Conservation (phyloP, 345 rosid species). For the Carallia pectinifolia region DNA sequence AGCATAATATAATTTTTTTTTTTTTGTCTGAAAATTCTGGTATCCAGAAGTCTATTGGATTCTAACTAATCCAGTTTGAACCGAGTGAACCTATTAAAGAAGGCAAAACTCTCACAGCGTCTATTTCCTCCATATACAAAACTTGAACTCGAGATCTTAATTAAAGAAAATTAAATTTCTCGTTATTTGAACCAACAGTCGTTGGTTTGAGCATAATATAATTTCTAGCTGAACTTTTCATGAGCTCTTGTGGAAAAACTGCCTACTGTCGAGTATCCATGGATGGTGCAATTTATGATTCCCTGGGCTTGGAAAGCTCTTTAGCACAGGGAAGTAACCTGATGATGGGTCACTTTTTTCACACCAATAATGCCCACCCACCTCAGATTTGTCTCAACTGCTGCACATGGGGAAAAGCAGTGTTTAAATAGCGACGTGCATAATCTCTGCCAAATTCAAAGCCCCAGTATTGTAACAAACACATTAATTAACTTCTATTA, state of each 20-base stretch:
- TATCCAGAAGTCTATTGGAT: too few species aligned
- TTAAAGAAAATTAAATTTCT: too few species aligned
- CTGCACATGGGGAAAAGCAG: constrained; percentile 35
- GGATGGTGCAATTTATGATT: background rate
- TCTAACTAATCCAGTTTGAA: too few species aligned
- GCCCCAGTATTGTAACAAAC: background rate
- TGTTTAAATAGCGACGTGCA: constrained; percentile 20
- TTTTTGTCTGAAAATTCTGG: too few species aligned
- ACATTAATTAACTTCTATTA: background rate
- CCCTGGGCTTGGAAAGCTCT: background rate
- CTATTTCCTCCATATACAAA: too few species aligned
- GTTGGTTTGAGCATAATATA: background rate
- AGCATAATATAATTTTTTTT: background rate
- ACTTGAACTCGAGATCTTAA: too few species aligned
- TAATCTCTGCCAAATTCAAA: background rate
- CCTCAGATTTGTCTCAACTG: constrained; percentile 24
- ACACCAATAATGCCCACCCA: constrained; percentile 17
- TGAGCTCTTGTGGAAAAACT: background rate
- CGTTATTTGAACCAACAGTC: too few species aligned
- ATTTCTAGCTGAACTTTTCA: background rate
- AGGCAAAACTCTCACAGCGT: too few species aligned
- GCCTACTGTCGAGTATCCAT: background rate
- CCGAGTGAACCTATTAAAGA: too few species aligned
- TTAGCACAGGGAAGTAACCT: background rate
- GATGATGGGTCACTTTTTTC: constrained; percentile 8